A percentile compares a stretch with the other conserved stretches of the same genome.
phyloP scores from a whole-genome alignment of 805 yeast species.

The Saccharomycopsis sp. region DNA sequence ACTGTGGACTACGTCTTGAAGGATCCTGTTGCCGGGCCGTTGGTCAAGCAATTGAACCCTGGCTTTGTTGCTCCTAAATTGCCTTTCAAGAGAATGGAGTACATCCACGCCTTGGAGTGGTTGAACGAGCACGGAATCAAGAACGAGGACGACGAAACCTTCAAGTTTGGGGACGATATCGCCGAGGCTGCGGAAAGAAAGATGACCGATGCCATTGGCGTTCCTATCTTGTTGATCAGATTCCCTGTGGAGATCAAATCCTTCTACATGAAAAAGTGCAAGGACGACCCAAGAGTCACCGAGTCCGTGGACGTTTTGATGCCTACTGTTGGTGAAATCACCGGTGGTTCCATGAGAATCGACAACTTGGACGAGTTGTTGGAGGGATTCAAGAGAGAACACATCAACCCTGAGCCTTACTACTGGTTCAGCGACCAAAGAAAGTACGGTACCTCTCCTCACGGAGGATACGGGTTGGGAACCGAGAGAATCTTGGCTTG shows the following conservation, averaged over 20 bases:
- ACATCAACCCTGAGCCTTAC: slow-evolving; percentile 73
- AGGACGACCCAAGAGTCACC: slow-evolving; percentile 88
- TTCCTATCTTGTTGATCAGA: slow-evolving; percentile 83
- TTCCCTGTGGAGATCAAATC: slow-evolving; percentile 98
- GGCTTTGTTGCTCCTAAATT: slow-evolving; percentile 69
- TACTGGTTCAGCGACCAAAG: slow-evolving; percentile 97
- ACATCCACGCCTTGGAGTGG: slow-evolving; percentile 90
- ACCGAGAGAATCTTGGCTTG: slow-evolving; percentile 97
- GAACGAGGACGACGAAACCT: slow-evolving; percentile 90
- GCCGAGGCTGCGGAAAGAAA: slow-evolving; percentile 99
- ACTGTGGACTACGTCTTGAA: slow-evolving; percentile 70
- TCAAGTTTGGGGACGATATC: slow-evolving; percentile 97
- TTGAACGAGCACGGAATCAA: slow-evolving; percentile 89
- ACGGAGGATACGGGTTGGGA: slow-evolving; percentile 98
- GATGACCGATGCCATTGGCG: slow-evolving; percentile 93
- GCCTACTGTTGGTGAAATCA: slow-evolving; percentile 99
- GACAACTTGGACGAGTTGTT: slow-evolving; percentile 71
- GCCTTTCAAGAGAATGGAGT: slow-evolving; percentile 90
- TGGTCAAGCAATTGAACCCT: slow-evolving; percentile 89
- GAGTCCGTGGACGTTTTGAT: slow-evolving; percentile 97
- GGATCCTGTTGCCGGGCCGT: slow-evolving; percentile 89
- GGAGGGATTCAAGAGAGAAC: slow-evolving; percentile 91
- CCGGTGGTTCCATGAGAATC: slow-evolving; percentile 99
- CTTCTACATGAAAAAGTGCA: slow-evolving; percentile 93
- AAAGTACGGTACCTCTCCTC: slow-evolving; percentile 95